Conservation (phyloP, 371 early-diverging fungal genomes). For the Batkoa obscura region DNA sequence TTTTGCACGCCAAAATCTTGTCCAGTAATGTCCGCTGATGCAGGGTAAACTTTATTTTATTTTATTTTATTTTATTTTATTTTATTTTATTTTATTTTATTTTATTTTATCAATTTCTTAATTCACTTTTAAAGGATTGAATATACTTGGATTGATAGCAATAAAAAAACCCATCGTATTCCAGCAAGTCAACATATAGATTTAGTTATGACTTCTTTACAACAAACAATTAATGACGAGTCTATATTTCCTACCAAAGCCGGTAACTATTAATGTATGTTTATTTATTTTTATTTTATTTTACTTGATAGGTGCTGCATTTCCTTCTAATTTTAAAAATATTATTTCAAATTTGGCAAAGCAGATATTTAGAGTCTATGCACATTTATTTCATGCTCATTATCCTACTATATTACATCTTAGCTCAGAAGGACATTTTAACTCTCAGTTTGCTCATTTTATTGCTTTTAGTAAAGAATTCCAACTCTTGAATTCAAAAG, state of each 20-base stretch:
- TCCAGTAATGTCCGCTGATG: conserved; percentile 3
- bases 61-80: background rate
- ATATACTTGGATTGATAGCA: conserved; percentile 80
- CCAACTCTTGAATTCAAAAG: conserved; percentile 80
- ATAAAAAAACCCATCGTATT: conserved; percentile 57
- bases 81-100: too few species aligned
- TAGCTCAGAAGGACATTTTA: conserved; percentile 71
- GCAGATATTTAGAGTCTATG: conserved; percentile 76
- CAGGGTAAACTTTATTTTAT: background rate
- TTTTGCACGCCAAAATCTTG: background rate
- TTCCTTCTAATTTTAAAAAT: conserved; percentile 55
- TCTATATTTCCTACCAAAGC: conserved; percentile 62
- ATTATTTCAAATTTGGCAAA: conserved; percentile 50
- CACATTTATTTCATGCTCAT: conserved; percentile 83
- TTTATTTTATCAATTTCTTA: too few species aligned
- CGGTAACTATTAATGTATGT: conserved; percentile 1
- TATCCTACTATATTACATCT: conserved; percentile 68
- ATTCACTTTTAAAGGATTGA: conserved; percentile 53
- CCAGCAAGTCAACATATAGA: conserved; percentile 91
- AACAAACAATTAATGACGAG: conserved; percentile 72
- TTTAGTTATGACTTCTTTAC: conserved; percentile 76
- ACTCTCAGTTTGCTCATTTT: conserved; percentile 87
- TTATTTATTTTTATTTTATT: too few species aligned
- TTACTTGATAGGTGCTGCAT: conserved; percentile 31
- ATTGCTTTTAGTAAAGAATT: conserved; percentile 78